These are phyloP conservation scores for Cyclocybe cylindracea DNA, from an alignment of 768 basidiomycete genomes.

Conservation along the genomic window DNA sequence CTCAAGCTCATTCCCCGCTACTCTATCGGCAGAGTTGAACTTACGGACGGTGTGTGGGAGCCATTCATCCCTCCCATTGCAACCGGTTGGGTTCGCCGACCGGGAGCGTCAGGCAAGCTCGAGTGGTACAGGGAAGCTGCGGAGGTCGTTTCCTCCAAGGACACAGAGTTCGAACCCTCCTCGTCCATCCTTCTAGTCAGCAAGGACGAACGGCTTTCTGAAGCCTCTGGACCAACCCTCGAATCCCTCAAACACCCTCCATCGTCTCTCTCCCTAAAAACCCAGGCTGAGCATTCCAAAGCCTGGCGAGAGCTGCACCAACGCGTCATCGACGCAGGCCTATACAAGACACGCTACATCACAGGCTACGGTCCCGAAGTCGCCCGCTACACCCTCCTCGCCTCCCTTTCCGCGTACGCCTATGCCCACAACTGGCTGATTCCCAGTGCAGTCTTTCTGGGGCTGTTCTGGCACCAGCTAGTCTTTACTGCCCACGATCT, in stretches of 20 bases:
- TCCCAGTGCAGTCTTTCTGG: slow-evolving; percentile 78
- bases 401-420: slow-evolving; percentile 53
- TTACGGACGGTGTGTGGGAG: slow-evolving; percentile 60
- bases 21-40: slow-evolving; percentile 68
- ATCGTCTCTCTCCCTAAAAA: slow-evolving; percentile 51
- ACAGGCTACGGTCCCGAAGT: slow-evolving; percentile 90
- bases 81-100: slow-evolving; percentile 75
- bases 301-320: slow-evolving; percentile 83
- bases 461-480: slow-evolving; percentile 93
- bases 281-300: slow-evolving; percentile 66
- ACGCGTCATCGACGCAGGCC: slow-evolving; percentile 72
- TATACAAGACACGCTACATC: slow-evolving; percentile 83
- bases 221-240: slow-evolving; percentile 36
- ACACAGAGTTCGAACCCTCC: slow-evolving; percentile 30
- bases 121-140: slow-evolving; percentile 69
- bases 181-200: slow-evolving; percentile 67
- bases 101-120: slow-evolving; percentile 31
- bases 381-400: slow-evolving; percentile 73
- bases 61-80: slow-evolving; percentile 87
- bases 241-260: slow-evolving; percentile 54
- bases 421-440: slow-evolving; percentile 70
- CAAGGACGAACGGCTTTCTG: slow-evolving; percentile 28
- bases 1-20: slow-evolving; percentile 60
- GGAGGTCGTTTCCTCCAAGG: slow-evolving; percentile 34
- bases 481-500: slow-evolving; percentile 93